Evolutionary conservation across 2,329 filamentous ascomycete species (phyloP).

Genomic region (Aspergillus flavus): DNA sequence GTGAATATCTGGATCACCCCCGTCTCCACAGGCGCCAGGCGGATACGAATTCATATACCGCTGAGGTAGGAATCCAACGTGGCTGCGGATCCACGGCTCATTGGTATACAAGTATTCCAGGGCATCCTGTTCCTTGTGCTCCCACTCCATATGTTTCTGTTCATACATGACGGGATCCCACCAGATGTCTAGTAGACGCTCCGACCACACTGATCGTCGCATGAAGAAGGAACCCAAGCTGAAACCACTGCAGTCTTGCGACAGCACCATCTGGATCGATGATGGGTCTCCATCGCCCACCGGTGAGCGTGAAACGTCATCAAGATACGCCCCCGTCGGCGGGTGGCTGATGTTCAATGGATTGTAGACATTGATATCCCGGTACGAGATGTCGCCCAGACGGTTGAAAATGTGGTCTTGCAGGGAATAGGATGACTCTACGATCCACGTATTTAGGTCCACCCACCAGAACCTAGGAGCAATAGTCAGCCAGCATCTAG

Average conservation of each 20-base stretch:
- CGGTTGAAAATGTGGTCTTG: constrained; percentile 88
- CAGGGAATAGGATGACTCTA: constrained; percentile 90
- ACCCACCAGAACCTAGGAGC: constrained; percentile 93
- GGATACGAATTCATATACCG: constrained; percentile 95
- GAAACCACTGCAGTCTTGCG: constrained; percentile 94
- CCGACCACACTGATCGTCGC: constrained; percentile 81
- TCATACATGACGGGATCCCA: constrained; percentile 98
- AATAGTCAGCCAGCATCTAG: constrained; percentile 15
- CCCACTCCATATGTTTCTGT: constrained; percentile 98
- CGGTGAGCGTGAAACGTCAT: constrained; percentile 70
- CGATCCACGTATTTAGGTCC: constrained; percentile 95
- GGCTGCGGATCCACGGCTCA: constrained; percentile 89
- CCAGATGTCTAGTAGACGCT: constrained; percentile 91
- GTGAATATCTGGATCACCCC: constrained; percentile 71
- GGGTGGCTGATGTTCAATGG: constrained; percentile 92
- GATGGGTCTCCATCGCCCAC: constrained; percentile 74
- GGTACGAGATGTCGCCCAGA: constrained; percentile 74
- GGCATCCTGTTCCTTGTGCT: constrained; percentile 97
- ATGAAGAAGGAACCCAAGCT: constrained; percentile 96
- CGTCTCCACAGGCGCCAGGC: constrained; percentile 74
- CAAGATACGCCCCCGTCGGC: constrained; percentile 72
- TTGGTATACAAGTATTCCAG: constrained; percentile 87
- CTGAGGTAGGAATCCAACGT: constrained; percentile 86
- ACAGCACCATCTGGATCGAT: constrained; percentile 84
- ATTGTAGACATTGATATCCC: constrained; percentile 96